Evolutionary conservation across 139 green algal genomes (phyloP).

Genomic region (Micractinium sp.): DNA sequence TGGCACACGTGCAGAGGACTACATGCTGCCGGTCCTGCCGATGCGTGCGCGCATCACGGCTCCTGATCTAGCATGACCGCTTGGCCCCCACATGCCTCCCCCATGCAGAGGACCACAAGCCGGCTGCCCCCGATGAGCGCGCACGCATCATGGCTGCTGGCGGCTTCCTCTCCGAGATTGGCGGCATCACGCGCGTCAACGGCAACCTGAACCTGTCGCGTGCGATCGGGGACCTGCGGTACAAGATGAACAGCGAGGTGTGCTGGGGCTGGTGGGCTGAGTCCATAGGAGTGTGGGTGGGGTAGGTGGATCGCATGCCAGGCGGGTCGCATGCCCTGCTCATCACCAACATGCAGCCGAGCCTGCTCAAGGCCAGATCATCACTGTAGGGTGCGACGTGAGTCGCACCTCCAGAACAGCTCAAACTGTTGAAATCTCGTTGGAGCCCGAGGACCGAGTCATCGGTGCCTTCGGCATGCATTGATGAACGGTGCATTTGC

Average conservation of each 20-base stretch:
- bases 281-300: too few species aligned
- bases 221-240: conserved; percentile 96
- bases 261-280: neutral
- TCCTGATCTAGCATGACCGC: conserved; percentile 68
- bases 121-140: conserved; percentile 61
- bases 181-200: conserved; percentile 80
- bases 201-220: conserved; percentile 94
- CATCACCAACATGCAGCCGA: too few species aligned
- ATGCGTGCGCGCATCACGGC: conserved; percentile 83
- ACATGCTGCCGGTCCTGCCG: conserved; percentile 71
- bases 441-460: too few species aligned
- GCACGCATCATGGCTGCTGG: conserved; percentile 86
- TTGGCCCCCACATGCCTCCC: conserved; percentile 46
- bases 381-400: too few species aligned
- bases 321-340: too few species aligned
- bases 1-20: conserved; percentile 63
- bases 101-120: conserved; percentile 85
- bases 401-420: too few species aligned
- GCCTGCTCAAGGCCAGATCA: too few species aligned
- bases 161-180: conserved; percentile 66
- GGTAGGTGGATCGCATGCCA: too few species aligned
- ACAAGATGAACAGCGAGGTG: conserved; percentile 81
- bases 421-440: too few species aligned
- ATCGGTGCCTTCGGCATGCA: too few species aligned
- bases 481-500: too few species aligned